Evolutionary conservation across 106 monocot genomes (phyloP).

Genomic region (Dendrobium officinale): DNA sequence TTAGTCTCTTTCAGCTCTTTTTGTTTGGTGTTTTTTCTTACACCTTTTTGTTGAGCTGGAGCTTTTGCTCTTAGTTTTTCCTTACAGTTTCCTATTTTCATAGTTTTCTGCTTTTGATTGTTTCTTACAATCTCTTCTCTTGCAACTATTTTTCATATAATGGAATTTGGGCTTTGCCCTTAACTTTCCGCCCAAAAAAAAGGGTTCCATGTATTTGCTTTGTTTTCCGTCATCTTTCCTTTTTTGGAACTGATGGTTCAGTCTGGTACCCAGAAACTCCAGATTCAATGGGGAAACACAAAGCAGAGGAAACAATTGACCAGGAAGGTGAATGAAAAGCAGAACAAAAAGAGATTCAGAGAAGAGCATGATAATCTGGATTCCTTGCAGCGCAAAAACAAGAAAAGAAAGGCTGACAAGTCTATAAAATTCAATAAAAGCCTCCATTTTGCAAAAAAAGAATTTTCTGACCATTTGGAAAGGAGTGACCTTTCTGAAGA

Average conservation of each 20-base stretch:
- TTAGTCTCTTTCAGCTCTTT: too few species aligned
- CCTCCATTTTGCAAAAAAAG: not conserved
- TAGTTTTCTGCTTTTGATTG: too few species aligned
- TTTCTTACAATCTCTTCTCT: too few species aligned
- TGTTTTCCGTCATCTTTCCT: constrained; percentile 6
- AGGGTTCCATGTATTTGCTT: not conserved
- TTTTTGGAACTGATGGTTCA: constrained; percentile 37
- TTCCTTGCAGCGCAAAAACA: not conserved
- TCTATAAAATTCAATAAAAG: not conserved
- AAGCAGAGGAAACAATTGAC: not conserved
- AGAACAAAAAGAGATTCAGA: constrained; percentile 16
- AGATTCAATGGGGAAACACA: constrained; percentile 21
- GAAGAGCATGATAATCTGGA: constrained; percentile 19
- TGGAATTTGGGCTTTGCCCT: too few species aligned
- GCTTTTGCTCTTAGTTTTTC: too few species aligned
- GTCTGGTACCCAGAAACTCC: constrained; percentile 35
- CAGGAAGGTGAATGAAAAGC: constrained; percentile 1
- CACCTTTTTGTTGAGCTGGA: too few species aligned
- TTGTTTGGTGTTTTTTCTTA: too few species aligned
- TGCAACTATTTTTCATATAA: too few species aligned
- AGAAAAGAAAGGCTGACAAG: constrained; percentile 28
- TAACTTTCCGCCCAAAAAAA: too few species aligned
- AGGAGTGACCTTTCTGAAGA: constrained; percentile 80
- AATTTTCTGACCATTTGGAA: constrained; percentile 36
- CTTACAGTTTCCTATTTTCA: too few species aligned